phyloP scores from a whole-genome alignment of 2,329 filamentous ascomycete genomes.

The Pseudogymnoascus sp. region DNA sequence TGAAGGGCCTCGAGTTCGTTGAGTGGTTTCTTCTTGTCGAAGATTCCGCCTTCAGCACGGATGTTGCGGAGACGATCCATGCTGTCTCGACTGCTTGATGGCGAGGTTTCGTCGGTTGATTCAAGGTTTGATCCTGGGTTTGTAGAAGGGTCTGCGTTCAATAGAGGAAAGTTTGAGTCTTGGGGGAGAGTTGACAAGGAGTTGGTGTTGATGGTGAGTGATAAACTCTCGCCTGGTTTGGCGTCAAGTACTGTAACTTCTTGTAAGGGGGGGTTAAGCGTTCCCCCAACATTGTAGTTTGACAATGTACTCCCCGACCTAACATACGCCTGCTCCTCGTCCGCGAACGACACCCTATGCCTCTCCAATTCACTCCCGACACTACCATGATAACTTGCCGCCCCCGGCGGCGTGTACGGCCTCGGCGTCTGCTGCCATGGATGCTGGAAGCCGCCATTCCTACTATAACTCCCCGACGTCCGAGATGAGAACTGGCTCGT shows the following conservation, averaged over 20 bases:
- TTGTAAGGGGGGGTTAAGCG: not conserved
- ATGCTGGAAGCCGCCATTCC: conserved; percentile 39
- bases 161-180: not conserved
- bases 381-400: not conserved
- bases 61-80: conserved; percentile 32
- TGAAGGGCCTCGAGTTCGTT: conserved; percentile 48
- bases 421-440: conserved; percentile 53
- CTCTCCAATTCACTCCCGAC: not conserved
- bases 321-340: not conserved
- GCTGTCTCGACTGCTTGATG: conserved; percentile 19
- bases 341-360: not conserved
- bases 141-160: conserved; percentile 13
- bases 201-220: conserved; percentile 5
- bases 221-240: conserved; percentile 3
- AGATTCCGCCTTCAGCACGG: conserved; percentile 50
- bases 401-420: conserved; percentile 42
- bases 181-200: not conserved
- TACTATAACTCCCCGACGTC: conserved; percentile 4
- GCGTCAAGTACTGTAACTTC: conserved; percentile 4
- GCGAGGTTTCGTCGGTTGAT: conserved; percentile 14
- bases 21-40: conserved; percentile 48
- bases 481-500: not conserved
- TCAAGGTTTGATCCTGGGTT: conserved; percentile 22
- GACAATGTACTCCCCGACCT: not conserved
- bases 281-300: not conserved